These are phyloP conservation scores for Pythium aphanidermatum DNA, from an alignment of 352 stramenopile species.

Conservation along the genomic window DNA sequence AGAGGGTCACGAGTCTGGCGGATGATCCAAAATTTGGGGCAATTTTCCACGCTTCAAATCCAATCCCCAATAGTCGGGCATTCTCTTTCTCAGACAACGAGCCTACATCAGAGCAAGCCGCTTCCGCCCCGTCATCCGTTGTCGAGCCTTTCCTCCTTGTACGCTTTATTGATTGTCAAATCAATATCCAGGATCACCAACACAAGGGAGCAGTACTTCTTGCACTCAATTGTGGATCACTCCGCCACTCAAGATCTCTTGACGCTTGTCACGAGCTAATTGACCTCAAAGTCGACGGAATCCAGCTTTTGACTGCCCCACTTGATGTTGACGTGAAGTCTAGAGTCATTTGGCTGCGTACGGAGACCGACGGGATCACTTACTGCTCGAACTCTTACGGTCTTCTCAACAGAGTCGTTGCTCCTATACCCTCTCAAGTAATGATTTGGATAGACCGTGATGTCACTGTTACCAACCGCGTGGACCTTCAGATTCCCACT, in stretches of 20 bases:
- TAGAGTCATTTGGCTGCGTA: conserved; percentile 57
- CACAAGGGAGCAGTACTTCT: conserved; percentile 70
- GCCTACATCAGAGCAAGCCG: not conserved
- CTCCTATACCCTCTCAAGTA: conserved; percentile 48
- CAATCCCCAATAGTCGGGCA: conserved; percentile 17
- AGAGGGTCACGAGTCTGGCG: conserved; percentile 56
- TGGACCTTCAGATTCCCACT: conserved; percentile 51
- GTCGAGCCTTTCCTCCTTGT: conserved; percentile 59
- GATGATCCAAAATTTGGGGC: conserved; percentile 68
- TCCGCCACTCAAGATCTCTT: conserved; percentile 49
- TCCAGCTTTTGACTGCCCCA: conserved; percentile 62
- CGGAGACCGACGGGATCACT: conserved; percentile 36
- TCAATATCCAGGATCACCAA: conserved; percentile 58
- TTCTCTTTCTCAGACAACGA: conserved; percentile 12
- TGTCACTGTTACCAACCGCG: conserved; percentile 28
- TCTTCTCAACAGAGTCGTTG: conserved; percentile 57
- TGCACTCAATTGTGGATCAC: conserved; percentile 46
- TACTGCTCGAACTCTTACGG: conserved; percentile 59
- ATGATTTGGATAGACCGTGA: conserved; percentile 50
- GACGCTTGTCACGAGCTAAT: conserved; percentile 48
- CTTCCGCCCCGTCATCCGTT: conserved; percentile 13
- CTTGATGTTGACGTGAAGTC: conserved; percentile 72
- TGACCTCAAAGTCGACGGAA: conserved; percentile 49
- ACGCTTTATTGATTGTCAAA: conserved; percentile 74
- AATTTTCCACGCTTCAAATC: conserved; percentile 30